A percentile compares a stretch with the other conserved stretches of the same genome.
Conservation (phyloP, 495 filamentous ascomycete genomes). For the Aspergillus ostianus region DNA sequence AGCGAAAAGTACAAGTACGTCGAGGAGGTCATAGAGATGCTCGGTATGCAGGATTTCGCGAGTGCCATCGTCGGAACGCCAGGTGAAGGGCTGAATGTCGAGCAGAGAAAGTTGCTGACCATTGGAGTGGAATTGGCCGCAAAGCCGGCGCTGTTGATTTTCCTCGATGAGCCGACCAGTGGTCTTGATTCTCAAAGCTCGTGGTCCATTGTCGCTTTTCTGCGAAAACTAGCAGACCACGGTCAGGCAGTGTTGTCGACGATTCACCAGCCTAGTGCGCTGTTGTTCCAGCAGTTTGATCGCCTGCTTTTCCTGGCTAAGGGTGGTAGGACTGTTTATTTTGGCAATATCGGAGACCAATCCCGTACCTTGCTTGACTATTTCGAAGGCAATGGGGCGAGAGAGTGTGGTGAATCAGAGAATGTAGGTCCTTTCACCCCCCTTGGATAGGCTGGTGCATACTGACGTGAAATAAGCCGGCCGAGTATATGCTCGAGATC, state of each 20-base stretch:
- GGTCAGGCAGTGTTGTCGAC: constrained; percentile 90
- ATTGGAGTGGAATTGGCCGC: constrained; percentile 92
- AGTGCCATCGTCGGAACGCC: constrained; percentile 45
- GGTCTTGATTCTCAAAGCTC: constrained; percentile 83
- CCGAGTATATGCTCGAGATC: constrained; percentile 90
- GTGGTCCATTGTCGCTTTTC: constrained; percentile 76
- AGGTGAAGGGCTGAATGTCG: constrained; percentile 75
- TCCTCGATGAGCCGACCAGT: constrained; percentile 92
- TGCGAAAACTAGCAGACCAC: constrained; percentile 83
- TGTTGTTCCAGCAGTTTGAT: constrained; percentile 93
- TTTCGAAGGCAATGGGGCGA: constrained; percentile 73
- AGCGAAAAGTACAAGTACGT: constrained; percentile 51
- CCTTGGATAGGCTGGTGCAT: background rate
- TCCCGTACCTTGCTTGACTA: constrained; percentile 68
- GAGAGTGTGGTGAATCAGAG: constrained; percentile 65
- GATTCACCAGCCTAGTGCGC: constrained; percentile 90
- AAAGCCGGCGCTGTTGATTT: constrained; percentile 84
- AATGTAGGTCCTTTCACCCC: constrained; percentile 59
- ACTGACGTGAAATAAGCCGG: constrained; percentile 48
- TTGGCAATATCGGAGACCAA: constrained; percentile 79
- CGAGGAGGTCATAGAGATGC: constrained; percentile 52
- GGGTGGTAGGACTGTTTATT: constrained; percentile 86
- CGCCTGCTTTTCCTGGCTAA: constrained; percentile 78
- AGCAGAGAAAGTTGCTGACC: constrained; percentile 84
- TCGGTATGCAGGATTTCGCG: constrained; percentile 49